Evolutionary conservation across 345 rosid species (phyloP).

Genomic region (Gossypium stocksii): DNA sequence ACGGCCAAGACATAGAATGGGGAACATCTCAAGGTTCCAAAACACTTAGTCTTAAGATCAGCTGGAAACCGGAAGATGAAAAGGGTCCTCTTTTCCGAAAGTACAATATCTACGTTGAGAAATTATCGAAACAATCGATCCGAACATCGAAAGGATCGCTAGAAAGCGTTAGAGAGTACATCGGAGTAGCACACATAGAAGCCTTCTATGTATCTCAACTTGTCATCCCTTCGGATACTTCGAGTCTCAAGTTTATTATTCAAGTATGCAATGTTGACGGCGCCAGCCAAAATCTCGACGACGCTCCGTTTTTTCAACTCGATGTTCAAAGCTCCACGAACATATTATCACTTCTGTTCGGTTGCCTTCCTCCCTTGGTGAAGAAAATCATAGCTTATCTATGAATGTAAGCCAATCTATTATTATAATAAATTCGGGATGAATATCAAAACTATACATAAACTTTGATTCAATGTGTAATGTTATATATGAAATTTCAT

Average conservation of each 20-base stretch:
- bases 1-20: conserved; percentile 41
- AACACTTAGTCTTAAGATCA: conserved; percentile 44
- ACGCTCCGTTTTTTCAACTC: conserved; percentile 39
- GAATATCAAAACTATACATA: no score
- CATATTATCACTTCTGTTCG: no score
- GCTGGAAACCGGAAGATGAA: conserved; percentile 46
- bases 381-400: no score
- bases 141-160: conserved; percentile 20
- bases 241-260: conserved; percentile 45
- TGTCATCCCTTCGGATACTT: conserved; percentile 33
- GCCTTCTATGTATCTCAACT: conserved; percentile 56
- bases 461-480: no score
- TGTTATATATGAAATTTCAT: no score
- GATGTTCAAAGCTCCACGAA: conserved; percentile 22
- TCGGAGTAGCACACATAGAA: conserved; percentile 51
- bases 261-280: conserved; percentile 49
- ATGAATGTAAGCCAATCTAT: no score
- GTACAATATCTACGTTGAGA: conserved; percentile 57
- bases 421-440: no score
- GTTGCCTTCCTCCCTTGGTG: no score
- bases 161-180: conserved; percentile 24
- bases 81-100: conserved; percentile 21
- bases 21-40: conserved; percentile 30
- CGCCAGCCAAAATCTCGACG: conserved; percentile 35
- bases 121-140: conserved; percentile 19